Percentiles rank a stretch among this genome's conserved stretches.
Evolutionary conservation across 1,139 yeast genomes (phyloP).

Genomic region (Candida tropicalis): DNA sequence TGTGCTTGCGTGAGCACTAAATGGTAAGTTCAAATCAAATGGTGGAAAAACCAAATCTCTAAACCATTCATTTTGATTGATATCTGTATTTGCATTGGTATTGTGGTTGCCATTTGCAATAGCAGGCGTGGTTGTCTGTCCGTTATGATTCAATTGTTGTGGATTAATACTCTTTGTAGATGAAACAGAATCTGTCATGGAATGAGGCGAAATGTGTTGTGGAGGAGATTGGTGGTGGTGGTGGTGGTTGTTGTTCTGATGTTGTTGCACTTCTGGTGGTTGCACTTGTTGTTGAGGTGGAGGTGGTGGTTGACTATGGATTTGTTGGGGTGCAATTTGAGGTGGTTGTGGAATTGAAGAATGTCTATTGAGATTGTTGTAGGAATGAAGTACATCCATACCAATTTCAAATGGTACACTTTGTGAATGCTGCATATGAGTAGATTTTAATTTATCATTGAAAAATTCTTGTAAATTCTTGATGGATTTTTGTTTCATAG

Average conservation of each 20-base stretch:
- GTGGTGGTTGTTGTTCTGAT: slow-evolving; percentile 1
- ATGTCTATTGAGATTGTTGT: slow-evolving; percentile 5
- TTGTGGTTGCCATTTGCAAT: background rate
- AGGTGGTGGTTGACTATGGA: background rate
- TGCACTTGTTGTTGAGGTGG: slow-evolving; percentile 3
- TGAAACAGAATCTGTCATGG: slow-evolving; percentile 11
- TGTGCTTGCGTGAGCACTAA: slow-evolving; percentile 14
- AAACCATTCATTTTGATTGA: slow-evolving; percentile 59
- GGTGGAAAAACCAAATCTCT: slow-evolving; percentile 68
- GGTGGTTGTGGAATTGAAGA: slow-evolving; percentile 6
- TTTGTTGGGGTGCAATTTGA: slow-evolving; percentile 7
- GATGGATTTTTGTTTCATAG: slow-evolving; percentile 17
- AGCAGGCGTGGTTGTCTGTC: too few relatives aligned
- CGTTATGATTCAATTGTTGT: slow-evolving; percentile 8
- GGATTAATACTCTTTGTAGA: slow-evolving; percentile 9
- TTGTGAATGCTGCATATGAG: slow-evolving; percentile 14
- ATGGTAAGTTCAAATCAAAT: slow-evolving; percentile 35
- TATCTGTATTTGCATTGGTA: slow-evolving; percentile 1
- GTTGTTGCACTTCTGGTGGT: background rate
- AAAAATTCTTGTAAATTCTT: slow-evolving; percentile 20
- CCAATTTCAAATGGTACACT: slow-evolving; percentile 38
- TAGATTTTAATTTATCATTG: slow-evolving; percentile 10
- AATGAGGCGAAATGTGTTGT: slow-evolving; percentile 10
- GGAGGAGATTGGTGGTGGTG: background rate
- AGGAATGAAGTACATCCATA: slow-evolving; percentile 22